Evolutionary conservation across 2,329 filamentous ascomycete genomes (phyloP), one percentile per base, ranked within the genome.

Genomic region (Cercospora zeae-maydis): DNA sequence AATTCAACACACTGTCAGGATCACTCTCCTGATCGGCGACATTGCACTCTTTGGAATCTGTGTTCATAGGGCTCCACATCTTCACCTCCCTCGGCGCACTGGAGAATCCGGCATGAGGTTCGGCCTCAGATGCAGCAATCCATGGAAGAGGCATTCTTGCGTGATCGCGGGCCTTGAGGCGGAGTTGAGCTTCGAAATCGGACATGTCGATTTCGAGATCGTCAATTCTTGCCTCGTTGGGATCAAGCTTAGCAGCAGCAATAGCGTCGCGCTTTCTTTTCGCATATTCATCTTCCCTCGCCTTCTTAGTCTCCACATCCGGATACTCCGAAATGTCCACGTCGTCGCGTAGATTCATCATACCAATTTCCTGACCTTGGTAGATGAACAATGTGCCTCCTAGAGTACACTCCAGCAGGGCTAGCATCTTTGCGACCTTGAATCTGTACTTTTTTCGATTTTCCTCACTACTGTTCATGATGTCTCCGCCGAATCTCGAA

Each of bases 321-420:
- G 86, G 85, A 75, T 90, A 92, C 67, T 81, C 78, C 3, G 83
- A 77, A 52, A 88, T 83, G 0, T 77, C 76, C 83, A 87, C 88
- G 3, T 82, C 78, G 9, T 75, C 75, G 2, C 85, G 85, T 3
- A 87, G 78, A 68, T 88, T 88, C 31, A 80, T 78, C 82, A 88
- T 86, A 13, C 85, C 86, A 30, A 89, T 78, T 75, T 89, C 87
- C 71, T 89, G 85, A 11, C 86, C 87, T 72, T 89, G 86, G 72
- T 88, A 88, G 13, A 88, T 75, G 68, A 87, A 89, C 0, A 85
- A 79, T 0, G 86, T 88, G 9, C 86, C 87, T 1, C 82, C 78
- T 66, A 86, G 82, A 58, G 85, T 77, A 2, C 78, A 79, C 62
- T 85, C 77, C 63, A 86, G 80, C 21, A 83, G 77, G 36, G 85